Evolutionary conservation across 306 rosid species (phyloP).

Genomic region (Gastrolobium bilobum): DNA sequence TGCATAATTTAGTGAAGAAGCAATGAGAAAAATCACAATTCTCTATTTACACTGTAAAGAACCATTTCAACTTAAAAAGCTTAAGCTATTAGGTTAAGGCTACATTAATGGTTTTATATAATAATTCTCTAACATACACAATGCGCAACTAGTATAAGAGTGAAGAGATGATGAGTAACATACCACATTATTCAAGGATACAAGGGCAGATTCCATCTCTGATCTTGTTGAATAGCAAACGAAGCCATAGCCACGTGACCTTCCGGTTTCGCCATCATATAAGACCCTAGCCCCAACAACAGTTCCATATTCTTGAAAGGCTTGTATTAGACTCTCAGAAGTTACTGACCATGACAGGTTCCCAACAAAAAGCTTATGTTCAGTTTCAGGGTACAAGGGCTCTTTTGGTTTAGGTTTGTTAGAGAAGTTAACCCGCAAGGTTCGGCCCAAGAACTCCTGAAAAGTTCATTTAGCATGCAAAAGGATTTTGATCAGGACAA

Average conservation of each 20-base stretch:
- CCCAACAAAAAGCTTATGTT: constrained; percentile 84
- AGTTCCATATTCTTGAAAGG: constrained; percentile 83
- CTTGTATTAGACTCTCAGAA: constrained; percentile 74
- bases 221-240: constrained; percentile 73
- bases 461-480: constrained; percentile 44
- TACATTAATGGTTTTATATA: too few species aligned
- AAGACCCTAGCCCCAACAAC: constrained; percentile 95
- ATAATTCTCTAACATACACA: background rate
- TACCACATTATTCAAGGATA: constrained; percentile 77
- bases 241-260: constrained; percentile 92
- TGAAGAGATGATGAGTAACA: constrained; percentile 20
- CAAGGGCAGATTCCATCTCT: constrained; percentile 92
- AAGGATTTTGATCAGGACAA: constrained; percentile 8
- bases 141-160: constrained; percentile 3
- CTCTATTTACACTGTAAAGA: too few species aligned
- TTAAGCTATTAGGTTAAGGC: too few species aligned
- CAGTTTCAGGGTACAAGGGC: constrained; percentile 90
- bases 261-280: constrained; percentile 87
- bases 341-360: constrained; percentile 92
- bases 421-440: constrained; percentile 85
- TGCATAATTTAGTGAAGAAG: constrained; percentile 33
- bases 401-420: constrained; percentile 87
- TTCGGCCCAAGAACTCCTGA: constrained; percentile 87
- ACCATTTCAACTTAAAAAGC: too few species aligned
- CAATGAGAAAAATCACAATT: constrained; percentile 25